Evolutionary conservation across 2,329 filamentous ascomycete species (phyloP), one percentile per base, ranked within the genome.

Genomic region (Rhinocladiella similis): DNA sequence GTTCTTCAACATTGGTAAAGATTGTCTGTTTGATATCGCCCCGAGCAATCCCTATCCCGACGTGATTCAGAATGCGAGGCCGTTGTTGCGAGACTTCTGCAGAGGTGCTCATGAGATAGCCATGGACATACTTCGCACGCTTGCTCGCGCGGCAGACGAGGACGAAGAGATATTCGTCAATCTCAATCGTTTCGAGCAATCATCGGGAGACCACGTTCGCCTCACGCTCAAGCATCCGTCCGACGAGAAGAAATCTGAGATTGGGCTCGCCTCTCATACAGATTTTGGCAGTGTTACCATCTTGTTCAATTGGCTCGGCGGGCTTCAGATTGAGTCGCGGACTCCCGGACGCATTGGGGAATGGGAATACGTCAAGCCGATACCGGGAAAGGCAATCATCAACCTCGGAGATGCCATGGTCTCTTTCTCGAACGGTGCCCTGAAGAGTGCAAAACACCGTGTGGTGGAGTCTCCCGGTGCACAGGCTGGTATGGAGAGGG

Each of bases 351-450:
- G 61, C 3, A 70, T 69, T 46, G 68, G 67, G 10, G 69, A 71
- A 10, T 83, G 78, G 79, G 72, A 74, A 18, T 83, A 80, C 59
- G 80, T 84, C 1, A 71, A 73, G 13, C 81, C 81, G 0, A 57
- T 82, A 0, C 73, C 75, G 0, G 75, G 77, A 0, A 76, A 77
- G 55, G 76, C 70, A 0, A 72, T 77, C 25, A 66, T 77, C 43
- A 77, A 77, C 51, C 64, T 77, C 0, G 75, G 75, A 1, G 75
- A 77, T 61, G 72, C 73, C 5, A 70, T 76, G 68, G 73, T 75
- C 13, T 75, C 75, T 55, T 76, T 76, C 53, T 75, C 72, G 3
- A 72, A 73, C 39, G 75, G 75, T 0, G 49, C 74, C 13, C 57
- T 77, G 38, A 65, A 72, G 3, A 71, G 68, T 0, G 75, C 74